Base-by-base conservation (phyloP, 768 basidiomycete species). In the Multifurca ochricompacta region DNA sequence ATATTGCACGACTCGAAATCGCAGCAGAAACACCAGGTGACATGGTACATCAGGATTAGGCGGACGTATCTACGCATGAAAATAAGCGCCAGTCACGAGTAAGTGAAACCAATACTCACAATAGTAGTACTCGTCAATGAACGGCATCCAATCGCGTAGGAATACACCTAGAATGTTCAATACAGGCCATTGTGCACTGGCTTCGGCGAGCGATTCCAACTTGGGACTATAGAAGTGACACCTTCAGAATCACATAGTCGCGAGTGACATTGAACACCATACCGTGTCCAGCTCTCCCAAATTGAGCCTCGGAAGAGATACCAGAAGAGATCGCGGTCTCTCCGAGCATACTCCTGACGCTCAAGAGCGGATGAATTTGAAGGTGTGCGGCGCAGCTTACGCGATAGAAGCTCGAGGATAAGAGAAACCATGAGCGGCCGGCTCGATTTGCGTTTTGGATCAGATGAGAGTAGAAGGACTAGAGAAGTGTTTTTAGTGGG, bases 41-140 rank as follows among this genome's bases (percentile, higher is more conserved):
- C 13, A 46, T 25, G 19, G 50, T 45, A 39, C 30, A 40, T 11
- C 31, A 14, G 31, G 18, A 27, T 37, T 54, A 61, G 45, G 61
- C 50, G 51, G 60, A 53, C 28, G 44, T 48, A 31, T 61, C 55
- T 58, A 55, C 41, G 36, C 19, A 55, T n/a, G 28, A 36, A 19
- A 25, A 44, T 39, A 45, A 31, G 31, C 37, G 18, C 23, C 28
- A 14, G 28, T 14, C 9, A 21, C 8, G 16, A 10, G 2, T 27
- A 10, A 19, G 39, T 9, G 31, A 32, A 25, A 14, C 19, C 34
- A n/a, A 23, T 34, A 75, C 90, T 56, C 64, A 90, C 90, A 92
- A 75, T 92, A 92, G 72, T 92, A 84, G 71, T 92, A 92, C 65
- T 88, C 87, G 66, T 92, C 82, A 56, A 92, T 87, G 66, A 92